Base-by-base conservation (phyloP, 108 stramenopile species). In the Parmales sp. region DNA sequence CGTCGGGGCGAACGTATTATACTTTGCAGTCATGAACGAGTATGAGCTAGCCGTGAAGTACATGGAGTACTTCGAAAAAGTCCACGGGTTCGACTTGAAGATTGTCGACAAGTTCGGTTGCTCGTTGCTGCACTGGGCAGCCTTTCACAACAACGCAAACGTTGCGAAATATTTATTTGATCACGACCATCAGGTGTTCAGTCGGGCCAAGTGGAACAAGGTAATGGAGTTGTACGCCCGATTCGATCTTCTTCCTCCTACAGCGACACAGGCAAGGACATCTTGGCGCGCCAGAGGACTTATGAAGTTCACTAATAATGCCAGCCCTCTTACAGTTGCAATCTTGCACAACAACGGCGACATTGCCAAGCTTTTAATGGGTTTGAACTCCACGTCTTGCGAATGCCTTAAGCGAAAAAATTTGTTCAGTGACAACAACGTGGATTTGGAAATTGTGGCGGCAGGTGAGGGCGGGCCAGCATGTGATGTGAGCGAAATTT, bases 341-440 rank as follows among this genome's bases (percentile, higher is more conserved):
- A 34, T 60, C 31, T 34, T 60, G 29, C 54, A 60, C 54, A 60
- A 60, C 54, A 60, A 60, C 31, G 54, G 54, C 3, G 36, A 34
- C 16, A 0, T 60, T 0, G 54, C 54, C 31, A 60, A 34, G 26
- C 36, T 34, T 34, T 6, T 60, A 13, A 60, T 60, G 54, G 54
- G 54, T 7, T 20, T 60, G 29, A 34, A 34, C 8, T 60, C 54
- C n/a, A 60, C 26, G 31, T 34, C 29, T 34, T 19, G 13, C n/a
- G n/a, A 34, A 0, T 60, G 54, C 54, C 25, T 1, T 3, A 28
- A 34, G 3, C 54, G 54, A 3, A 11, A 34, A 34, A 28, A 60
- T 13, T 13, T 60, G 6, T 60, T 60, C 28, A 34, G 11, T 1
- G 31, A 60, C 54, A 5, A 20, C 31, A 34, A 34, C 31, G 26